Evolutionary conservation across 768 basidiomycete genomes (phyloP).

Genomic region (Suillus fuscotomentosus): DNA sequence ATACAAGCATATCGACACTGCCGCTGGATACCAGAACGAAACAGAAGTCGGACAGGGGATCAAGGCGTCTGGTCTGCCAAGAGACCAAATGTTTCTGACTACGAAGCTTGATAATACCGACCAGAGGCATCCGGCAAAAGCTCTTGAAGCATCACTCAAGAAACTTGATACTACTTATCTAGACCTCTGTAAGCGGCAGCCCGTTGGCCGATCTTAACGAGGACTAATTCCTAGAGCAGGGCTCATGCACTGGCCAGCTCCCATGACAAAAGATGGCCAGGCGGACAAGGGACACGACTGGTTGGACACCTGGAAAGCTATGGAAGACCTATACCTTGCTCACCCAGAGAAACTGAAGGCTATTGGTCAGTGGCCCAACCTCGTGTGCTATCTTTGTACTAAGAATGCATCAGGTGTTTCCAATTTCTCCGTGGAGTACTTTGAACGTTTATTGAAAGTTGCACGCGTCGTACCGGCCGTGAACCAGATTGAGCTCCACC

Average conservation of each 20-base stretch:
- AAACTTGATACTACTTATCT: conserved; percentile 73
- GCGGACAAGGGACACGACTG: conserved; percentile 59
- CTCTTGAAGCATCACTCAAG: conserved; percentile 68
- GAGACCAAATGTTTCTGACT: conserved; percentile 77
- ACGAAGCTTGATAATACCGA: conserved; percentile 68
- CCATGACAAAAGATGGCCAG: conserved; percentile 55
- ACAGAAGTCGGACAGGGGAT: conserved; percentile 81
- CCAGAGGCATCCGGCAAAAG: conserved; percentile 56
- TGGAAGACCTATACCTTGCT: conserved; percentile 68
- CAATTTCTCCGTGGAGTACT: conserved; percentile 66
- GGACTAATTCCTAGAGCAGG: conserved; percentile 32
- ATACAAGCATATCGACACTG: conserved; percentile 74
- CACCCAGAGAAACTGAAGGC: conserved; percentile 72
- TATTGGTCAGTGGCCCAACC: conserved; percentile 48
- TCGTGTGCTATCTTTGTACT: neutral
- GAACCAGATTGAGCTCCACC: conserved; percentile 80
- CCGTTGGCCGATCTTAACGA: neutral
- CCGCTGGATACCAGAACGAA: conserved; percentile 71
- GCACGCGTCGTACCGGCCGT: conserved; percentile 64
- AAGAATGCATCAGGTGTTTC: conserved; percentile 46
- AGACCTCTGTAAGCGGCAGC: conserved; percentile 59
- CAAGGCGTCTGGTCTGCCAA: conserved; percentile 65
- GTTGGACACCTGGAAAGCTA: conserved; percentile 76
- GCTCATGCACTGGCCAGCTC: conserved; percentile 84
- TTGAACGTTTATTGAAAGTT: conserved; percentile 58